A percentile compares a stretch with the other conserved stretches of the same genome.
Evolutionary conservation across 106 monocot genomes (phyloP).

Genomic region (Acanthochlamys bracteata): DNA sequence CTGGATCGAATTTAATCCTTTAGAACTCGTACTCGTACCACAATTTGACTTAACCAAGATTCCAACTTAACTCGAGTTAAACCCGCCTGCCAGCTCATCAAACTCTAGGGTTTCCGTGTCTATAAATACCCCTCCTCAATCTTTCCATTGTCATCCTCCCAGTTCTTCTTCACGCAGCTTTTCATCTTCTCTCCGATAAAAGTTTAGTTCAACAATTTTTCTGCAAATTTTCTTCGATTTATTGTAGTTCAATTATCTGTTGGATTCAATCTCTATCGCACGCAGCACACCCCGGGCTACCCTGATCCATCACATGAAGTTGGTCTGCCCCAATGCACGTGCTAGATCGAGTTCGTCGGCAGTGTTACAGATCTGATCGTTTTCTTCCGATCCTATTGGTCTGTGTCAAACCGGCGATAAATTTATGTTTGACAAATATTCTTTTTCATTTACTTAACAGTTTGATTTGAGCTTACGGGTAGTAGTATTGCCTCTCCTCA

Average conservation of each 20-base stretch:
- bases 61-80: too few relatives aligned
- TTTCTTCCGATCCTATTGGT: constrained; percentile 2
- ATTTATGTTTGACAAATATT: neutral
- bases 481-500: constrained; percentile 5
- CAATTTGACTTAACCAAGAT: too few relatives aligned
- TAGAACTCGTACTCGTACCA: too few relatives aligned
- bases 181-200: neutral
- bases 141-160: neutral
- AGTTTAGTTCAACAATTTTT: too few relatives aligned
- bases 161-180: neutral
- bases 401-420: constrained; percentile 36
- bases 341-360: constrained; percentile 17
- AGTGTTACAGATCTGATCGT: constrained; percentile 30
- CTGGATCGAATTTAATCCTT: too few relatives aligned
- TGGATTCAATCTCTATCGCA: neutral
- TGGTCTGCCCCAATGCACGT: constrained; percentile 25
- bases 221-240: too few relatives aligned
- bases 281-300: constrained; percentile 32
- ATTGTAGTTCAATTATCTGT: too few relatives aligned
- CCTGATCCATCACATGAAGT: constrained; percentile 12
- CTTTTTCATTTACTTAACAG: neutral
- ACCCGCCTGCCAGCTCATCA: neutral
- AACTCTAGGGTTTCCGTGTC: neutral
- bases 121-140: neutral
- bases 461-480: neutral